Evolutionary conservation across 2,329 filamentous ascomycete genomes (phyloP), one percentile per base, ranked within the genome.

Genomic region (Cytospora piceicola): DNA sequence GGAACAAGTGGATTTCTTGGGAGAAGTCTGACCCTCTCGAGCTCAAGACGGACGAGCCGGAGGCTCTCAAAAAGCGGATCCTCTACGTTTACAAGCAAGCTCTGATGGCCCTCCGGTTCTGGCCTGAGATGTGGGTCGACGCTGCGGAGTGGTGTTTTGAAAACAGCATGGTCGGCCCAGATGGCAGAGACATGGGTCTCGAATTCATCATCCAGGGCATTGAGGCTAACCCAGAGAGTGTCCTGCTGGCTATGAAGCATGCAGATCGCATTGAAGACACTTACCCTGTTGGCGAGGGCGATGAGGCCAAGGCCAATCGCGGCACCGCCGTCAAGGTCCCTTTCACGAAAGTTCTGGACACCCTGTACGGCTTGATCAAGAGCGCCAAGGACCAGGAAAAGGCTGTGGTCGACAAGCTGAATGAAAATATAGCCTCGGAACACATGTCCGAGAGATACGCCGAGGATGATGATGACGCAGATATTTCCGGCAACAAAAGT

Each of bases 51-150:
- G 94, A 98, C 62, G 94, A 98, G 71, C 82, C 85, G 4, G 85
- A 88, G 61, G 84, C 86, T 8, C 95, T 90, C 77, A 90, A 90
- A 70, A 85, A 90, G 70, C 89, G 95, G 51, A 86, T 98, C 52
- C 77, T 97, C 9, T 96, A 96, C 76, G 90, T 92, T 69, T 98
- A 97, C 82, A 95, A 93, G 76, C 94, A 97, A 76, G 93, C 94
- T 5, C 80, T 96, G 56, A 97, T 97, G 91, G 90, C 93, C 4
- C 81, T 99, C 63, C 89, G 94, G 59, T 99, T 98, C 78, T 95
- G 94, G 87, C 94, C 95, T 4, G 92, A 96, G 75, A 89, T 97
- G 71, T 99, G 95, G 95, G 94, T 93, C 58, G 93, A 97, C 67
- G 94, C 93, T 12, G 92, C 94, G 0, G 91, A 96, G 70, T 98